A percentile compares a stretch with the other conserved stretches of the same genome.
These are phyloP conservation scores for Vicia faba DNA, from an alignment of 306 rosid species.

Conservation along the genomic window DNA sequence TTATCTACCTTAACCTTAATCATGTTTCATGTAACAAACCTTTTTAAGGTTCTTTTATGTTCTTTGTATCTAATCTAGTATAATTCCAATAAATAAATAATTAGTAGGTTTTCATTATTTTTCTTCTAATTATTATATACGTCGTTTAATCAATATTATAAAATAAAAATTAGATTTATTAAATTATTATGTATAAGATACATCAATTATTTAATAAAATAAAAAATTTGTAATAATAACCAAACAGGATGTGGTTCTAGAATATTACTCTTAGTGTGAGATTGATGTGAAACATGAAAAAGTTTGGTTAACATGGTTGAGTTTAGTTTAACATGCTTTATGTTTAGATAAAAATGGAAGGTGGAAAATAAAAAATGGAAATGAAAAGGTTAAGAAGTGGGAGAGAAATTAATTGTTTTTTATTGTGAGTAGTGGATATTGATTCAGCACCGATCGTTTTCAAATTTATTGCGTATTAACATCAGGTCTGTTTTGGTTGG, in stretches of 20 bases:
- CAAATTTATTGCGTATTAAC: constrained; percentile 46
- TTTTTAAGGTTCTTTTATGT: constrained; percentile 1
- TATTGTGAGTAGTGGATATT: constrained; percentile 1
- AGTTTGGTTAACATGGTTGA: constrained; percentile 2
- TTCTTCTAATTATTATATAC: not conserved
- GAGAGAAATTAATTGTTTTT: not conserved
- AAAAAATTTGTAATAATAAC: too few species aligned
- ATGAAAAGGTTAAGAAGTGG: not conserved
- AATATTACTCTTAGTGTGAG: constrained; percentile 3
- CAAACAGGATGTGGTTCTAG: too few species aligned
- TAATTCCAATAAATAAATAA: not conserved
- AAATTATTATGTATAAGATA: too few species aligned
- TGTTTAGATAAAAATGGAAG: constrained; percentile 25
- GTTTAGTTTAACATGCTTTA: not conserved
- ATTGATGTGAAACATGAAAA: constrained; percentile 8
- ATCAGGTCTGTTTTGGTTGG: constrained; percentile 38
- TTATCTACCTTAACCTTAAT: constrained; percentile 1
- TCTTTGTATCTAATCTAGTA: constrained; percentile 4
- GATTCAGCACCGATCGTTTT: constrained; percentile 41
- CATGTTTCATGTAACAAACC: not conserved
- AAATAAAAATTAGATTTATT: too few species aligned
- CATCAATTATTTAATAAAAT: too few species aligned
- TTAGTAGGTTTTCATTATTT: not conserved
- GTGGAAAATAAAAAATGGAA: not conserved
- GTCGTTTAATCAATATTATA: too few species aligned